phyloP scores from a whole-genome alignment of 345 rosid genomes.

The Passiflora organensis region DNA sequence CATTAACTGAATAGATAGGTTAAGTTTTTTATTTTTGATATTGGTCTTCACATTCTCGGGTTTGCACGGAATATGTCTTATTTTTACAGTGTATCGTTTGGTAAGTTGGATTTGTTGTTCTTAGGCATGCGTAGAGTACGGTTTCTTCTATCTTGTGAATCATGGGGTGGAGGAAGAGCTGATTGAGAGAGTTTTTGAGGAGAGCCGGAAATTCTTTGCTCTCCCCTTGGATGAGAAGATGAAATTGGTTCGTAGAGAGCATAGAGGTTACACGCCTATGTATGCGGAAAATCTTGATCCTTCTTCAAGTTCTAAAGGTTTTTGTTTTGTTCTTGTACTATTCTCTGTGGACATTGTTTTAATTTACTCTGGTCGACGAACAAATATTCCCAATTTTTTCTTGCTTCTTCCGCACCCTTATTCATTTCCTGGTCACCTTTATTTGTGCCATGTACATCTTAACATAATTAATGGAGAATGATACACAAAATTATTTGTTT shows the following conservation, averaged over 20 bases:
- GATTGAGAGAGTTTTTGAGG: constrained; percentile 34
- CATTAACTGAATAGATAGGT: too few relatives aligned
- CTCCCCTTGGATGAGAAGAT: constrained; percentile 59
- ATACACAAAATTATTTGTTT: too few relatives aligned
- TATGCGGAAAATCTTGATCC: constrained; percentile 54
- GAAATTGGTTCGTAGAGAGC: constrained; percentile 35
- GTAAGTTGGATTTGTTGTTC: constrained; percentile 2
- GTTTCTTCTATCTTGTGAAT: constrained; percentile 82
- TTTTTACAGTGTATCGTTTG: too few relatives aligned
- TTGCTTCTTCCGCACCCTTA: too few relatives aligned
- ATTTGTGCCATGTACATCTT: not conserved
- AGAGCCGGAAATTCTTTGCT: constrained; percentile 64
- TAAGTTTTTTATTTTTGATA: too few relatives aligned
- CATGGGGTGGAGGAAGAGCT: constrained; percentile 68
- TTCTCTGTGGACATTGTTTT: too few relatives aligned
- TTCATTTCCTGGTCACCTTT: too few relatives aligned
- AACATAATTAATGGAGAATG: too few relatives aligned
- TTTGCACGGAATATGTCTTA: too few relatives aligned
- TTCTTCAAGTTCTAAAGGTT: constrained; percentile 37
- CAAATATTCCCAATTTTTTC: not conserved
- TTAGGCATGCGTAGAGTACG: constrained; percentile 70
- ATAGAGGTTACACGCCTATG: constrained; percentile 61
- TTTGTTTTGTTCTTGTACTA: not conserved
- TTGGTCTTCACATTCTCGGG: too few relatives aligned
- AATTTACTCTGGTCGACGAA: too few relatives aligned